Conservation (phyloP, 768 basidiomycete species). For the Rhodotorula babjevae region DNA sequence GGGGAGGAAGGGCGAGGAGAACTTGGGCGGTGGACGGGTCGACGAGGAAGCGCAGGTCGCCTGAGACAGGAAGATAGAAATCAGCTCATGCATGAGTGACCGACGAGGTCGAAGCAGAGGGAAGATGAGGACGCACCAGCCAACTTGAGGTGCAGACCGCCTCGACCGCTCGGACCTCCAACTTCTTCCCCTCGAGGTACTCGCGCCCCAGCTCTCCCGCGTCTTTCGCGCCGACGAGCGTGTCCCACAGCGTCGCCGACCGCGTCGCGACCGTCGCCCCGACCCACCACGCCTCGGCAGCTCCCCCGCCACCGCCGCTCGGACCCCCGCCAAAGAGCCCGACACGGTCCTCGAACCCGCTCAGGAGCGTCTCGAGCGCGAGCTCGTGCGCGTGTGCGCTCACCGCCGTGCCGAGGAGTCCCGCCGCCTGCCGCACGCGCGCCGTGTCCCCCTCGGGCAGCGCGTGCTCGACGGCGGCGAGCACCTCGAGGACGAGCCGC, state of each 20-base stretch:
- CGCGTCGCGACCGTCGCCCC: not conserved
- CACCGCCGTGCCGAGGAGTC: not conserved
- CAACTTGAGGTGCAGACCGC: not conserved
- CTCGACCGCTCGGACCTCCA: not conserved
- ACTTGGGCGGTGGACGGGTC: not conserved
- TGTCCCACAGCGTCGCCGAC: not conserved
- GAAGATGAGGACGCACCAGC: not conserved
- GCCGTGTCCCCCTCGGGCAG: not conserved
- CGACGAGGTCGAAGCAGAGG: too few relatives aligned
- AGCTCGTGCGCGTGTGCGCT: not conserved
- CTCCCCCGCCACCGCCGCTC: not conserved
- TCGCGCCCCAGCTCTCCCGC: not conserved
- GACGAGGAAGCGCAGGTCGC: too few relatives aligned
- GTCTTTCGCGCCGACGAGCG: not conserved
- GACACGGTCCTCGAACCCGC: slow-evolving; percentile 18
- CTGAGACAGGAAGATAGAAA: too few relatives aligned
- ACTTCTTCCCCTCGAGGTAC: slow-evolving; percentile 1
- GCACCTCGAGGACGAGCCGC: not conserved
- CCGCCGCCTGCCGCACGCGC: not conserved
- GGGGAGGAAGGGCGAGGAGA: slow-evolving; percentile 22
- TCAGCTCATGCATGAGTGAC: too few relatives aligned
- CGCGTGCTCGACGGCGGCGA: not conserved
- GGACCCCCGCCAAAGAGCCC: not conserved
- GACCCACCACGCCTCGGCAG: slow-evolving; percentile 19
- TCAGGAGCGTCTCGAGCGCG: slow-evolving; percentile 20